These are phyloP conservation scores for Coccinonectria pachysandricola DNA, from an alignment of 2,329 filamentous ascomycete genomes.

Conservation along the genomic window DNA sequence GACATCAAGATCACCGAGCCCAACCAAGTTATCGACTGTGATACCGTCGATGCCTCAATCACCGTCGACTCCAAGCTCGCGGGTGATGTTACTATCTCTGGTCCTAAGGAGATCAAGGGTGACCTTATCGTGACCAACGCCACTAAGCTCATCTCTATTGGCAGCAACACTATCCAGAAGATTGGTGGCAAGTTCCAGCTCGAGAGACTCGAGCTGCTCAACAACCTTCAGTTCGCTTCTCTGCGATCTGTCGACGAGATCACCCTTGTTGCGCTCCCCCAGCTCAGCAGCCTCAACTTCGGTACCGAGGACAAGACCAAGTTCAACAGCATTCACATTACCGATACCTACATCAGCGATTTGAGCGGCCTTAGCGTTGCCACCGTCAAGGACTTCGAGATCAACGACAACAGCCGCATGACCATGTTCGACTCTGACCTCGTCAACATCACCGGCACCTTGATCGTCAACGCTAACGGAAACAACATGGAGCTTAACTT, in stretches of 20 bases:
- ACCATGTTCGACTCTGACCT: conserved; percentile 67
- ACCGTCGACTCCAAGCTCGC: conserved; percentile 47
- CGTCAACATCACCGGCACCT: conserved; percentile 57
- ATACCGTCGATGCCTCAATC: conserved; percentile 59
- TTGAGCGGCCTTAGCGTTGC: conserved; percentile 74
- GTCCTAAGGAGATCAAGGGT: conserved; percentile 45
- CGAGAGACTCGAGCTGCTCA: conserved; percentile 57
- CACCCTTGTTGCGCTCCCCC: conserved; percentile 61
- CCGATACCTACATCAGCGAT: conserved; percentile 73
- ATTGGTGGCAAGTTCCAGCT: conserved; percentile 66
- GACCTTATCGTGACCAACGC: conserved; percentile 53
- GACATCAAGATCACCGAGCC: conserved; percentile 56
- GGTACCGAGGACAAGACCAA: conserved; percentile 49
- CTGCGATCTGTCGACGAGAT: conserved; percentile 59
- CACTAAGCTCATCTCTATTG: conserved; percentile 47
- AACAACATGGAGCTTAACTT: conserved; percentile 60
- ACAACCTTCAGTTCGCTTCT: conserved; percentile 52
- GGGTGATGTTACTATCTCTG: conserved; percentile 51
- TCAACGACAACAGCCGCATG: conserved; percentile 86
- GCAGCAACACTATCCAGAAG: conserved; percentile 47
- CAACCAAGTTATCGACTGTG: conserved; percentile 53
- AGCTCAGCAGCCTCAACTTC: conserved; percentile 39
- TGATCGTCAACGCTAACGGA: conserved; percentile 76
- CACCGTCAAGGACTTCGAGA: conserved; percentile 60
- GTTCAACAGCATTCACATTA: conserved; percentile 61